Conservation (phyloP, 176 grass and related monocot genomes). For the Juncus inflexus region DNA sequence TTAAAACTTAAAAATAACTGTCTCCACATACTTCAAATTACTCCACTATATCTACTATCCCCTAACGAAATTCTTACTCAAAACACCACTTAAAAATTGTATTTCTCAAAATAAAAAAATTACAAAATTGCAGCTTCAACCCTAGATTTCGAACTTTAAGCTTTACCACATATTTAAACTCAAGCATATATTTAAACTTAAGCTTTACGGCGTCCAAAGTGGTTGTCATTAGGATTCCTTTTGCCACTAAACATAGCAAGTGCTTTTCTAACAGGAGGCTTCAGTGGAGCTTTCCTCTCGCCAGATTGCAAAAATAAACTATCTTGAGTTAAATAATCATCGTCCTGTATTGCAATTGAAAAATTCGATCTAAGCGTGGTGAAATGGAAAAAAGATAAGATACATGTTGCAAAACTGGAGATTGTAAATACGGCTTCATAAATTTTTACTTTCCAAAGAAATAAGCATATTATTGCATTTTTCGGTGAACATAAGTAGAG, state of each 20-base stretch:
- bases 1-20: too few species aligned
- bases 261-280: constrained; percentile 89
- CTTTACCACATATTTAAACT: too few species aligned
- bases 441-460: background rate
- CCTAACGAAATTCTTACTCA: too few species aligned
- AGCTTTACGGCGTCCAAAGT: constrained; percentile 70
- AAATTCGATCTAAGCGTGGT: background rate
- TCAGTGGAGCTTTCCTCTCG: constrained; percentile 60
- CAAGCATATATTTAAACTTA: constrained; percentile 15
- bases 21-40: too few species aligned
- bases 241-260: constrained; percentile 81
- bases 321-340: constrained; percentile 51
- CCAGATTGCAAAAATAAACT: constrained; percentile 74
- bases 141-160: too few species aligned
- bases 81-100: too few species aligned
- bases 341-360: constrained; percentile 43
- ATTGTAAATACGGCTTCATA: background rate
- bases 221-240: constrained; percentile 94
- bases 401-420: background rate
- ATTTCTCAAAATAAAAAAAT: too few species aligned
- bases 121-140: too few species aligned
- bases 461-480: background rate
- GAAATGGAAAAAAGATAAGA: background rate
- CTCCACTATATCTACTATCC: too few species aligned
- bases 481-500: too few species aligned